These are phyloP conservation scores for Globisporangium acanthophoron DNA, from an alignment of 352 stramenopile species.

Conservation along the genomic window DNA sequence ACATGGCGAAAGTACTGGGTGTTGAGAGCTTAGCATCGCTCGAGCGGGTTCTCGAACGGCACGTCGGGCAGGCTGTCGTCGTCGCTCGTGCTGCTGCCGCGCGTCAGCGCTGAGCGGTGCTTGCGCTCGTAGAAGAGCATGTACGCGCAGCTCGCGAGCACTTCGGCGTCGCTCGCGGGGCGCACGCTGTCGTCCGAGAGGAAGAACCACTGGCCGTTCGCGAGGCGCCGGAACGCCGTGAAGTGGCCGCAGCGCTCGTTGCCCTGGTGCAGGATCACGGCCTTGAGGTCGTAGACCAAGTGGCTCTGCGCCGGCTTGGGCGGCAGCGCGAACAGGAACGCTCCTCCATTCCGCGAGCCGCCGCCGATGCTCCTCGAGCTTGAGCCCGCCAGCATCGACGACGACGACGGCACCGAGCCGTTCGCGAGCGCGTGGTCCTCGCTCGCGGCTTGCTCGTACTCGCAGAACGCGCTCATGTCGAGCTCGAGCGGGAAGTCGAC, in stretches of 20 bases:
- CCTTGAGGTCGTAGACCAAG: slow-evolving; percentile 65
- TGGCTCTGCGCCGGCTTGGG: slow-evolving; percentile 17
- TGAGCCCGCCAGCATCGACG: not conserved
- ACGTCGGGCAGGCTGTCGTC: slow-evolving; percentile 46
- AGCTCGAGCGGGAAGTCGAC: slow-evolving; percentile 77
- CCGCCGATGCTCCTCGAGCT: slow-evolving; percentile 2
- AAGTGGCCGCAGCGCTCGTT: slow-evolving; percentile 84
- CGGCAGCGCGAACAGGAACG: slow-evolving; percentile 9
- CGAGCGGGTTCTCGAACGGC: slow-evolving; percentile 36
- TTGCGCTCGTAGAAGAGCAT: slow-evolving; percentile 90
- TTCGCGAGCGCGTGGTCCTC: slow-evolving; percentile 26
- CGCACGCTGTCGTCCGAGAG: slow-evolving; percentile 79
- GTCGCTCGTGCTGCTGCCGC: slow-evolving; percentile 21
- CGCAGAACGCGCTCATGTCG: slow-evolving; percentile 73
- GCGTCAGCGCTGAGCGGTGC: slow-evolving; percentile 29
- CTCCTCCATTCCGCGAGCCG: not conserved
- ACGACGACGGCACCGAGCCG: slow-evolving; percentile 4
- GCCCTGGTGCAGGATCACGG: slow-evolving; percentile 84
- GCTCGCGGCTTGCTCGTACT: slow-evolving; percentile 41
- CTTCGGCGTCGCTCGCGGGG: slow-evolving; percentile 45
- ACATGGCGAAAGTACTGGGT: not conserved
- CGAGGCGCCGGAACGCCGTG: slow-evolving; percentile 70
- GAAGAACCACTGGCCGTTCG: slow-evolving; percentile 74
- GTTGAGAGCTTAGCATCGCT: not conserved
- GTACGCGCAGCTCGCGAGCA: slow-evolving; percentile 77